Evolutionary conservation across 2,329 filamentous ascomycete species (phyloP).

Genomic region (Colletotrichum gloeosporioides): DNA sequence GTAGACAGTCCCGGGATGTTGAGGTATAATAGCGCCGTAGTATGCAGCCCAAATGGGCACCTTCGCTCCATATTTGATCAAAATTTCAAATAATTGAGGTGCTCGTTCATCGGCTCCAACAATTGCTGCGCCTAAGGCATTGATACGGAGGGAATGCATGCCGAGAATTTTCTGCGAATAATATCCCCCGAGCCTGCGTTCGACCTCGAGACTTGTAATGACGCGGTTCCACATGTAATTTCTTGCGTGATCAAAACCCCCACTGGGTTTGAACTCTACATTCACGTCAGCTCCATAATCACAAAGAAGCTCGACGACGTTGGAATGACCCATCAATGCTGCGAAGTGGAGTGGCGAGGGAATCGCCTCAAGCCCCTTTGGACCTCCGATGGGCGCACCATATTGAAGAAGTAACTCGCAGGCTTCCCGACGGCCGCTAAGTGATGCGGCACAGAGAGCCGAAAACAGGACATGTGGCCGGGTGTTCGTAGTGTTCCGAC

Average conservation of each 20-base stretch:
- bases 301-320: accelerated
- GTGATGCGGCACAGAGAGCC: not conserved
- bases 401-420: not conserved
- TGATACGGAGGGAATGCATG: not conserved
- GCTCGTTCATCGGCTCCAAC: accelerated
- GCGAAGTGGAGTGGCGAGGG: not conserved
- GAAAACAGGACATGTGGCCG: not conserved
- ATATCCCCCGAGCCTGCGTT: too few relatives aligned
- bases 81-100: not conserved
- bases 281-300: not conserved
- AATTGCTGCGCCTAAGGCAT: not conserved
- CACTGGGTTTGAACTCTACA: not conserved
- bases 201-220: too few relatives aligned
- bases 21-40: accelerated
- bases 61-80: not conserved
- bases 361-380: accelerated
- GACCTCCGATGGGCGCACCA: not conserved
- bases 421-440: accelerated
- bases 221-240: not conserved
- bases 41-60: not conserved
- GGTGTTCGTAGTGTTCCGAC: not conserved
- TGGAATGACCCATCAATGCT: accelerated
- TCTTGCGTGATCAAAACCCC: not conserved
- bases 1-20: accelerated
- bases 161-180: too few relatives aligned